Evolutionary conservation across 2,329 filamentous ascomycete species (phyloP).

Genomic region (Hymenotorrendiella dingleyae): DNA sequence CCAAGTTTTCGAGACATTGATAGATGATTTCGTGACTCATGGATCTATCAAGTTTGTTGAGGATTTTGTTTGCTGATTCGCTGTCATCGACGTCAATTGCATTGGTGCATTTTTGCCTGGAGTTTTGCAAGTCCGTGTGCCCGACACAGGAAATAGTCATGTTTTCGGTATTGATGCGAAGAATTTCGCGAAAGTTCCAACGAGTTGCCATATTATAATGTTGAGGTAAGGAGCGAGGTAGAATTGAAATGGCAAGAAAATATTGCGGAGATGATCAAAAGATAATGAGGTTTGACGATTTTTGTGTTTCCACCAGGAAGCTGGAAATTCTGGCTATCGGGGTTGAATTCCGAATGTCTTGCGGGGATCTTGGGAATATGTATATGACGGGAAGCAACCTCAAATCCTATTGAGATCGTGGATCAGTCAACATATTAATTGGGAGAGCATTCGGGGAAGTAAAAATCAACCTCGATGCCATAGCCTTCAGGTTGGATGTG

Average conservation of each 20-base stretch:
- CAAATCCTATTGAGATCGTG: conserved; percentile 5
- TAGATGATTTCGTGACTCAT: conserved; percentile 1
- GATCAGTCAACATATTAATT: conserved; percentile 3
- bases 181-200: conserved; percentile 4
- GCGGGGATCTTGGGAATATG: conserved; percentile 4
- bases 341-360: no score
- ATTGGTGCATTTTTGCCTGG: neutral
- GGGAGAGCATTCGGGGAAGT: neutral
- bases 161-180: conserved; percentile 3
- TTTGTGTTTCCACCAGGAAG: no score
- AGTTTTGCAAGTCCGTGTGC: neutral
- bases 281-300: no score
- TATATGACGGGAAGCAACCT: neutral
- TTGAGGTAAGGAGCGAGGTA: neutral
- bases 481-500: neutral
- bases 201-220: neutral
- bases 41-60: conserved; percentile 4
- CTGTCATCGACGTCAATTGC: neutral
- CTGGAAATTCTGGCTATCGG: neutral
- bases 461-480: neutral
- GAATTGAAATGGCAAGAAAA: neutral
- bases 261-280: no score
- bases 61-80: neutral
- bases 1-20: conserved; percentile 4
- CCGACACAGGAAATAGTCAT: conserved; percentile 1